Base-by-base conservation (phyloP, 768 basidiomycete genomes). In the Antrodiella citrinella region DNA sequence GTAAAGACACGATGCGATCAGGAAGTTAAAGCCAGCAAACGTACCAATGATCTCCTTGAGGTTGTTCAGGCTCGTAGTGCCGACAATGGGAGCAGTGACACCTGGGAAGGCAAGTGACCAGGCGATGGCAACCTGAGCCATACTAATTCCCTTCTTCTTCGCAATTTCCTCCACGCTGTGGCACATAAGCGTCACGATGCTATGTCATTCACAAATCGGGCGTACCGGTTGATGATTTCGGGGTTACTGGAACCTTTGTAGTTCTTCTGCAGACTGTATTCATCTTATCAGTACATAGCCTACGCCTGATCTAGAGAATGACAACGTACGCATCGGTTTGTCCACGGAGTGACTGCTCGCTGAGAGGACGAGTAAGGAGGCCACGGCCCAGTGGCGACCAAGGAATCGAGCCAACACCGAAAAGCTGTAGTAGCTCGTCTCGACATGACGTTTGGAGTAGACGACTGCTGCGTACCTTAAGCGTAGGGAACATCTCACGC, bases 401-500 rank as follows among this genome's bases (percentile, higher is more conserved):
- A 1, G 69, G 69, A 48, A 69, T 68, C 26, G 60, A 46, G 25
- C 68, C 71, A 35, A 62, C 61, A 18, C 56, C 57, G 50, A 62
- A 62, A 47, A 54, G 45, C 60, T 61, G 7, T 7, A 45, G 19
- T 35, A 55, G 24, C 13, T 22, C 9, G 19, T 9, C 9, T 43
- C 41, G 7, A 43, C 41, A n/a, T 19, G 18, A 5, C 41, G n/a
- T 7, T 35, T 35, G n/a, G 18, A 4, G 13, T n/a, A 42, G 26
- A 42, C 41, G 23, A 22, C 11, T 22, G 35, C 3, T 22, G 50
- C 24, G 59, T 59, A 45, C 65, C 56, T 68, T 64, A 23, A 72
- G 60, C 4, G 66, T 66, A 0, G 80, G 78, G 50, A 77, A 73
- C 75, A 78, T 75, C 55, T 76, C 74, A 13, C 72, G 70, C 57